These are phyloP conservation scores for Malassezia arunalokei DNA, from an alignment of 1,284 basidiomycete species.

Conservation along the genomic window DNA sequence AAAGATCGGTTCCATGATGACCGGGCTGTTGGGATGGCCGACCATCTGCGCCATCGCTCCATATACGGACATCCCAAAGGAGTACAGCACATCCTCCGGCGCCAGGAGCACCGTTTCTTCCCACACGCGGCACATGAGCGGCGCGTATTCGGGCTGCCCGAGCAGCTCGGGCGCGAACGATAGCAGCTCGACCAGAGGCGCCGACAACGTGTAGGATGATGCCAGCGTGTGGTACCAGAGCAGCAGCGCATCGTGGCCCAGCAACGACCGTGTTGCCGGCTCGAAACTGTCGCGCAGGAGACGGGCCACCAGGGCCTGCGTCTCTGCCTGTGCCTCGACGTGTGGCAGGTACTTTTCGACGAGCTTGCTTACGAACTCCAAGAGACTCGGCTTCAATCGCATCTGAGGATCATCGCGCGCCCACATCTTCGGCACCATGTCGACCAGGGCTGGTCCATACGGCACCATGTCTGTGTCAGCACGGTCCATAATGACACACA, in stretches of 20 bases:
- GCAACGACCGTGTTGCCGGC: slow-evolving; percentile 22
- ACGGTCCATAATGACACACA: slow-evolving; percentile 39
- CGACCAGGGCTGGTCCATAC: slow-evolving; percentile 25
- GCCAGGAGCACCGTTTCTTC: slow-evolving; percentile 34
- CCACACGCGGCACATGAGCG: slow-evolving; percentile 34
- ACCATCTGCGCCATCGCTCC: slow-evolving; percentile 24
- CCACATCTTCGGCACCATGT: slow-evolving; percentile 39
- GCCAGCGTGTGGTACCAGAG: slow-evolving; percentile 37
- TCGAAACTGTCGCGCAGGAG: slow-evolving; percentile 32
- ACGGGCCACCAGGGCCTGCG: slow-evolving; percentile 33
- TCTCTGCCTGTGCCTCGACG: slow-evolving; percentile 15
- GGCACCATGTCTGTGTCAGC: slow-evolving; percentile 34
- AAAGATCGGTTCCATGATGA: slow-evolving; percentile 30
- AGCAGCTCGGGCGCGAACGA: slow-evolving; percentile 24
- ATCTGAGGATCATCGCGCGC: slow-evolving; percentile 32
- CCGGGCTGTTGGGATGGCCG: slow-evolving; percentile 27
- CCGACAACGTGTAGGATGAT: slow-evolving; percentile 29
- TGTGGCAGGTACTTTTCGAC: slow-evolving; percentile 30
- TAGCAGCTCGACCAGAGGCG: slow-evolving; percentile 30
- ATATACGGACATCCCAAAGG: slow-evolving; percentile 26
- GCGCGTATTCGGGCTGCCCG: slow-evolving; percentile 32
- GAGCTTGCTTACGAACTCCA: slow-evolving; percentile 39
- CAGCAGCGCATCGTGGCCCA: slow-evolving; percentile 40
- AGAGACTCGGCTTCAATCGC: slow-evolving; percentile 33
- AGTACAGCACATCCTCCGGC: slow-evolving; percentile 27